Percentiles rank a stretch among this genome's conserved stretches.
Evolutionary conservation across 257 asterid genomes (phyloP).

Genomic region (Nemophila menziesii): DNA sequence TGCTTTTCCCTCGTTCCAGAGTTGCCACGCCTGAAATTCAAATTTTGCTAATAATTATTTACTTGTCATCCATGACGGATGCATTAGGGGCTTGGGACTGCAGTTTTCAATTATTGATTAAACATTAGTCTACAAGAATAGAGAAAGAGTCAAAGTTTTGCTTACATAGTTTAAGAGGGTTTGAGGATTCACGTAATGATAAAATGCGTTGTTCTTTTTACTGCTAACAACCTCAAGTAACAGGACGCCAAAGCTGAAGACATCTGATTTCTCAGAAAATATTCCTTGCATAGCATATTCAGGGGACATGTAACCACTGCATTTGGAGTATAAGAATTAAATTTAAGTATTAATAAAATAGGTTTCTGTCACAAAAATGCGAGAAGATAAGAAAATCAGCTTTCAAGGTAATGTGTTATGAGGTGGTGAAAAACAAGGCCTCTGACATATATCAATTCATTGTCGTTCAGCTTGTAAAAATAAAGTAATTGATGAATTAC

Average conservation of each 20-base stretch:
- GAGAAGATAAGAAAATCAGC: too few species aligned
- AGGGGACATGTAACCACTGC: conserved; percentile 3
- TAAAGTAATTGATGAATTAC: too few species aligned
- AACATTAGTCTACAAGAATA: background rate
- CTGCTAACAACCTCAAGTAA: background rate
- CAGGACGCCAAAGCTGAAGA: conserved; percentile 1
- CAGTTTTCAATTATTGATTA: background rate
- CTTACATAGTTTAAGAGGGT: conserved; percentile 4
- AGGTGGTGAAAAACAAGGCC: too few species aligned
- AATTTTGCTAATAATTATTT: background rate
- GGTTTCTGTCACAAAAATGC: too few species aligned
- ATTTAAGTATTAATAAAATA: too few species aligned
- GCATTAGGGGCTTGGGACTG: background rate
- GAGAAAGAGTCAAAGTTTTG: background rate
- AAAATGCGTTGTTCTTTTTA: background rate
- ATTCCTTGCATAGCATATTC: conserved; percentile 2
- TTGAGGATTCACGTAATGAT: background rate
- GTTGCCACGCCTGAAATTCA: conserved; percentile 24
- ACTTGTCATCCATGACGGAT: too few species aligned
- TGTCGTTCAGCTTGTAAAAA: too few species aligned
- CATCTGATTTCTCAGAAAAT: background rate
- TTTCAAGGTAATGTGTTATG: too few species aligned
- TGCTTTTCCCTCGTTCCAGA: conserved; percentile 17
- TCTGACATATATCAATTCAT: too few species aligned
- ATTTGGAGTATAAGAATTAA: too few species aligned